Evolutionary conservation across 345 rosid species (phyloP).

Genomic region (Pistacia vera): DNA sequence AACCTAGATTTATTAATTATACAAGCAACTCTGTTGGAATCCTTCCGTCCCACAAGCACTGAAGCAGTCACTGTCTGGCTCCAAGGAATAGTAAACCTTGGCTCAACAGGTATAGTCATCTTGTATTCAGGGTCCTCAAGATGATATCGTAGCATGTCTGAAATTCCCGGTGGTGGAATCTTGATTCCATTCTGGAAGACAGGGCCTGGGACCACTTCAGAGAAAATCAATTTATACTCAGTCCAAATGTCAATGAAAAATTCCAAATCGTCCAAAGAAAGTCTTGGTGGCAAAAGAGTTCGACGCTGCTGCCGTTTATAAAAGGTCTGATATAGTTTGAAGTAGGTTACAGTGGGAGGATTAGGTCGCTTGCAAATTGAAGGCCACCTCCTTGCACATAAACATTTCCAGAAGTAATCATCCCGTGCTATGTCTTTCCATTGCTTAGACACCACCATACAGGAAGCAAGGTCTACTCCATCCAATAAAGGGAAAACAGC

Average conservation of each 20-base stretch:
- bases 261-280: constrained; percentile 74
- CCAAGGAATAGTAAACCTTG: constrained; percentile 58
- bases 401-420: constrained; percentile 92
- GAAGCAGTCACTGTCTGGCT: constrained; percentile 67
- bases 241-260: constrained; percentile 90
- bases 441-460: constrained; percentile 76
- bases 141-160: constrained; percentile 49
- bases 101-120: constrained; percentile 80
- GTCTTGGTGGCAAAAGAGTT: constrained; percentile 66
- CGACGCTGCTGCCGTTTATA: constrained; percentile 51
- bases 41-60: constrained; percentile 73
- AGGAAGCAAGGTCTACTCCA: constrained; percentile 72
- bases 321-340: constrained; percentile 68
- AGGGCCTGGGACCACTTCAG: constrained; percentile 75
- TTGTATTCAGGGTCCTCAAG: constrained; percentile 59
- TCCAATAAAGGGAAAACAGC: constrained; percentile 81
- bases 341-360: constrained; percentile 68
- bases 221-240: constrained; percentile 66
- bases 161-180: constrained; percentile 45
- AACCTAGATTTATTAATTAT: constrained; percentile 65
- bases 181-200: constrained; percentile 60
- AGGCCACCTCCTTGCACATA: constrained; percentile 91
- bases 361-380: constrained; percentile 71
- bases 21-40: constrained; percentile 69
- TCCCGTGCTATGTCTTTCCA: constrained; percentile 83